Conservation (phyloP, 495 filamentous ascomycete genomes). For the Clavariopsis aquatica region DNA sequence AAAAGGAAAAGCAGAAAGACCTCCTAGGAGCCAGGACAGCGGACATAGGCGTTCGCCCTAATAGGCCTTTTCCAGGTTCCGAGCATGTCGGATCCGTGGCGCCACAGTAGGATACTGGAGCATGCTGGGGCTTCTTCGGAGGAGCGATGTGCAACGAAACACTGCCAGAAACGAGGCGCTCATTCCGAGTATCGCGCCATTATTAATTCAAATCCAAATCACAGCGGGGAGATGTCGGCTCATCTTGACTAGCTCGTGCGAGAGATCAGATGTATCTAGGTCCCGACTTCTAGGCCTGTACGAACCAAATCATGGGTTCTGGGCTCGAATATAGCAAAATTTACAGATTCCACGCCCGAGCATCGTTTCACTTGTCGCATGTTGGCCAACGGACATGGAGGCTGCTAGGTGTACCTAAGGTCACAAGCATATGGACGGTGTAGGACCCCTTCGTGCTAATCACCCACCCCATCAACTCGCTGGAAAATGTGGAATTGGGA, state of each 20-base stretch:
- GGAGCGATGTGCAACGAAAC: neutral
- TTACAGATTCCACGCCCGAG: neutral
- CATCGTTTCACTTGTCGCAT: neutral
- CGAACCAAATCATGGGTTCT: neutral
- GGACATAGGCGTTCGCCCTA: neutral
- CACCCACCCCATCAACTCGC: neutral
- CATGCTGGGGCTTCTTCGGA: too few species aligned
- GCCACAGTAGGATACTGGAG: neutral
- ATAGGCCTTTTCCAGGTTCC: neutral
- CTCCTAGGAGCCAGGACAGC: neutral
- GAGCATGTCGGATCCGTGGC: neutral
- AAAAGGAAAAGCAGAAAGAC: neutral
- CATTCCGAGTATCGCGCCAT: constrained; percentile 8
- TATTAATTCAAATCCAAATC: constrained; percentile 1
- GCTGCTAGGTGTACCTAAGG: neutral
- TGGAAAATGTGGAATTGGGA: neutral
- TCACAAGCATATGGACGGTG: neutral
- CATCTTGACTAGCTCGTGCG: neutral
- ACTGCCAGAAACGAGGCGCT: neutral
- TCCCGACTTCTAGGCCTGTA: neutral
- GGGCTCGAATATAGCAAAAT: neutral
- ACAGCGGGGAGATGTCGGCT: neutral
- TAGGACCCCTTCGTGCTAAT: neutral
- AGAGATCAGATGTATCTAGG: neutral
- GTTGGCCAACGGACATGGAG: neutral